A percentile compares a stretch with the other conserved stretches of the same genome.
Conservation (phyloP, 805 yeast species). For the Priceomyces carsonii region DNA sequence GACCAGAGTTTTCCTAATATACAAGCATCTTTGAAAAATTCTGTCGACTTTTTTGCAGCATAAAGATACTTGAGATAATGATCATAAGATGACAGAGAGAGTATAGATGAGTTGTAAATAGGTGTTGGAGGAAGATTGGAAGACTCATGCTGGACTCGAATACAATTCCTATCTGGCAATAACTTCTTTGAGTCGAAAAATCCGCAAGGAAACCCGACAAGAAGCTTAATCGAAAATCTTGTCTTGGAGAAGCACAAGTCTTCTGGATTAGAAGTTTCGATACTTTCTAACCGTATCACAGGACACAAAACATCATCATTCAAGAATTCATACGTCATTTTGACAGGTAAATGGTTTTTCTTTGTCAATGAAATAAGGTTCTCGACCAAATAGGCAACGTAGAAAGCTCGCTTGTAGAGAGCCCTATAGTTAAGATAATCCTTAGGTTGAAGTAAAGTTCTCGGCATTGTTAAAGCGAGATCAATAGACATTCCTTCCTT, state of each 20-base stretch:
- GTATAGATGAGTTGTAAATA: constrained; percentile 76
- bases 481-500: constrained; percentile 71
- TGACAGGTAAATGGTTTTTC: constrained; percentile 59
- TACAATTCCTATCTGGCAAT: constrained; percentile 77
- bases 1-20: constrained; percentile 88
- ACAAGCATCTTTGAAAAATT: constrained; percentile 84
- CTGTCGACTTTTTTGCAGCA: constrained; percentile 72
- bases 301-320: constrained; percentile 82
- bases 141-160: constrained; percentile 60
- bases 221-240: constrained; percentile 67
- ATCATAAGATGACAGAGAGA: constrained; percentile 67
- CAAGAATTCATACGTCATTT: constrained; percentile 60
- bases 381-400: constrained; percentile 75
- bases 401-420: constrained; percentile 85
- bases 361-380: constrained; percentile 55
- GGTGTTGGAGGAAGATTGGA: constrained; percentile 73
- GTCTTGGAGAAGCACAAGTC: constrained; percentile 64
- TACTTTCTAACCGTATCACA: constrained; percentile 61
- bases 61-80: constrained; percentile 75
- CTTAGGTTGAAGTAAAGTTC: constrained; percentile 70
- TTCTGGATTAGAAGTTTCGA: constrained; percentile 45
- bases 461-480: constrained; percentile 81
- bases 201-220: constrained; percentile 72
- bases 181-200: constrained; percentile 75
- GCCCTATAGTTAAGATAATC: constrained; percentile 91